These are phyloP conservation scores for Mycena filopes DNA, from an alignment of 768 basidiomycete genomes.

Conservation along the genomic window DNA sequence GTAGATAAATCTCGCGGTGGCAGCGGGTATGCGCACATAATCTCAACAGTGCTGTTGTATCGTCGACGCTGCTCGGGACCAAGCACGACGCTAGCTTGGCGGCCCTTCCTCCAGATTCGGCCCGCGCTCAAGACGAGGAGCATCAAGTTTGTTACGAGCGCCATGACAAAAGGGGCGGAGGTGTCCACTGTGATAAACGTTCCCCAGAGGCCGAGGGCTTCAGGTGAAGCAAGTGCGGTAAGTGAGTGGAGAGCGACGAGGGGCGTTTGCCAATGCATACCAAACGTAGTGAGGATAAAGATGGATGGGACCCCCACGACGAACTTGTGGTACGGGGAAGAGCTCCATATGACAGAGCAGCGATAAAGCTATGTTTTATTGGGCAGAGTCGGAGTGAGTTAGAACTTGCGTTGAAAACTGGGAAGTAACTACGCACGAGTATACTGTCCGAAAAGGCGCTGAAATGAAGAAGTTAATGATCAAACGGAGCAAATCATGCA, in stretches of 20 bases:
- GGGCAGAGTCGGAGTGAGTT: too few species aligned
- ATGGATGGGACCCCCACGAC: background rate
- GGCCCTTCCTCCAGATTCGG: conserved; percentile 6
- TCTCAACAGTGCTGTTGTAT: background rate
- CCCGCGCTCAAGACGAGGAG: conserved; percentile 11
- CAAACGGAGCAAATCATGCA: too few species aligned
- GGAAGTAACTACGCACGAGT: background rate
- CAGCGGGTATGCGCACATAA: background rate
- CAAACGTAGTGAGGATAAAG: background rate
- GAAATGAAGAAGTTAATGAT: background rate
- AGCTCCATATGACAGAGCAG: background rate
- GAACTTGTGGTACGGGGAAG: background rate
- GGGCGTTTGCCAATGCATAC: background rate
- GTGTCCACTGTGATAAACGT: background rate
- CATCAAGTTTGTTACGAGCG: conserved; percentile 6
- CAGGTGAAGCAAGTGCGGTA: background rate
- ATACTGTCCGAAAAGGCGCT: conserved; percentile 1
- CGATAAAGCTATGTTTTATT: conserved; percentile 20
- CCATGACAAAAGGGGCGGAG: background rate
- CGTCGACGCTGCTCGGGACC: background rate
- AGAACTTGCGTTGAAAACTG: too few species aligned
- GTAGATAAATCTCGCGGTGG: background rate
- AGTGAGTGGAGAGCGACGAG: background rate
- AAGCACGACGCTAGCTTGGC: background rate
- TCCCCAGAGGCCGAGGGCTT: background rate